Percentiles rank a stretch among this genome's conserved stretches.
Evolutionary conservation across 23 red algal genomes (phyloP).

Genomic region (Gracilaria caudata): DNA sequence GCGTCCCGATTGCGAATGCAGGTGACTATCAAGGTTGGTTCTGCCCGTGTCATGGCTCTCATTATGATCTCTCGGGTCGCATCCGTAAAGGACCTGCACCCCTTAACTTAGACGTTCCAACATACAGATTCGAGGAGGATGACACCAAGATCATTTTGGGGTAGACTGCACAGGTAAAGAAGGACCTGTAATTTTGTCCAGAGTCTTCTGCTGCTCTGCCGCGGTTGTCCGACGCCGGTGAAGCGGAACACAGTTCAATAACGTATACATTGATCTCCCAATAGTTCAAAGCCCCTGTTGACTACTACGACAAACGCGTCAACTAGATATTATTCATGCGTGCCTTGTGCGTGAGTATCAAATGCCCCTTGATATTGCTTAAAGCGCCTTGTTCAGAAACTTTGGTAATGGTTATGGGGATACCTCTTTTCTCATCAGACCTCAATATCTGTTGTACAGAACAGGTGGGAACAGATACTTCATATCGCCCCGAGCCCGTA

Average conservation of each 20-base stretch:
- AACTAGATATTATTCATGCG: too few species aligned
- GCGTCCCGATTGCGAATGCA: conserved; percentile 97
- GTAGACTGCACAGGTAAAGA: conserved; percentile 46
- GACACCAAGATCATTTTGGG: conserved; percentile 94
- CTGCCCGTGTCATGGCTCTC: conserved; percentile 97
- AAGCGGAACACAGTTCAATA: background rate
- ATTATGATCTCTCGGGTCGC: conserved; percentile 97
- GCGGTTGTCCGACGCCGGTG: background rate
- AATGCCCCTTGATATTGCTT: too few species aligned
- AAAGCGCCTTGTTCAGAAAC: too few species aligned
- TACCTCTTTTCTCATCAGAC: too few species aligned
- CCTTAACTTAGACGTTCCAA: conserved; percentile 93
- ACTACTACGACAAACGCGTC: too few species aligned
- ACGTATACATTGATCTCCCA: too few species aligned
- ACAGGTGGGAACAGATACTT: too few species aligned
- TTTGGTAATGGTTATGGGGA: too few species aligned
- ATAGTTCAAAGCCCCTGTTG: too few species aligned
- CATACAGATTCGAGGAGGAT: conserved; percentile 93
- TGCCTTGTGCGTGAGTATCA: too few species aligned
- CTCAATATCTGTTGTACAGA: too few species aligned
- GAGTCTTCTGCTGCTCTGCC: background rate
- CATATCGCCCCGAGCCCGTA: too few species aligned
- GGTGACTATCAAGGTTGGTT: conserved; percentile 99
- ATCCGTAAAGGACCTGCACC: conserved; percentile 98
- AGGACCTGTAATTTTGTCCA: conserved; percentile 21